Evolutionary conservation across 2,329 filamentous ascomycete genomes (phyloP).

Genomic region (Uncinocarpus reesii): DNA sequence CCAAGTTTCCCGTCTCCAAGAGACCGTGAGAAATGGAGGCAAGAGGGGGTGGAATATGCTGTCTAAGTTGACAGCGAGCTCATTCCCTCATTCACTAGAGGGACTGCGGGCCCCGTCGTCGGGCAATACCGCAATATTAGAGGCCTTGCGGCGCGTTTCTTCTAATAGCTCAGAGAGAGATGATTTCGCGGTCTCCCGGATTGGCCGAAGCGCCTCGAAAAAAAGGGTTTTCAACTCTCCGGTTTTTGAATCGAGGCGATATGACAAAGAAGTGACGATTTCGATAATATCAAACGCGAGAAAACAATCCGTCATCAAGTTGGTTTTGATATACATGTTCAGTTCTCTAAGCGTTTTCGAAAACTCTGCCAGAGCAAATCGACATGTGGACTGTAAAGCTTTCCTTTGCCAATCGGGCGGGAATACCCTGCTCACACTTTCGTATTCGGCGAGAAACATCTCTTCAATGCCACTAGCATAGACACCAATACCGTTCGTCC

Average conservation of each 20-base stretch:
- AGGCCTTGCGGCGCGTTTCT: conserved; percentile 64
- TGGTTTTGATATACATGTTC: conserved; percentile 77
- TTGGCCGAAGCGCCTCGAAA: conserved; percentile 74
- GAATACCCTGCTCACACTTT: conserved; percentile 82
- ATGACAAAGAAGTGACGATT: conserved; percentile 69
- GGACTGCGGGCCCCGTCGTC: conserved; percentile 66
- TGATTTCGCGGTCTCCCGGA: conserved; percentile 81
- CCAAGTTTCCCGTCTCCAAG: conserved; percentile 92
- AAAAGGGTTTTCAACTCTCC: conserved; percentile 77
- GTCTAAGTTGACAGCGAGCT: conserved; percentile 77
- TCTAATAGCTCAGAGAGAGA: conserved; percentile 76
- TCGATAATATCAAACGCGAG: conserved; percentile 92
- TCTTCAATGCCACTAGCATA: conserved; percentile 83
- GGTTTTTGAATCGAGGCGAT: conserved; percentile 67
- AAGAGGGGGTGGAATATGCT: conserved; percentile 70
- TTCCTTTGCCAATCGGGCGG: conserved; percentile 71
- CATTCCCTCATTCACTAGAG: conserved; percentile 75
- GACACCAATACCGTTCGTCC: conserved; percentile 81
- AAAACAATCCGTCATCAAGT: conserved; percentile 84
- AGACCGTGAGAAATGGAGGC: conserved; percentile 83
- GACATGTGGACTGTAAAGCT: conserved; percentile 69
- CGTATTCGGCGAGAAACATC: conserved; percentile 78
- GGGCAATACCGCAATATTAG: conserved; percentile 57
- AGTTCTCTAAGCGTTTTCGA: conserved; percentile 77
- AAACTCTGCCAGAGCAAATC: conserved; percentile 67